Conservation (phyloP, 371 early-diverging fungal genomes). For the Zychaea mexicana region DNA sequence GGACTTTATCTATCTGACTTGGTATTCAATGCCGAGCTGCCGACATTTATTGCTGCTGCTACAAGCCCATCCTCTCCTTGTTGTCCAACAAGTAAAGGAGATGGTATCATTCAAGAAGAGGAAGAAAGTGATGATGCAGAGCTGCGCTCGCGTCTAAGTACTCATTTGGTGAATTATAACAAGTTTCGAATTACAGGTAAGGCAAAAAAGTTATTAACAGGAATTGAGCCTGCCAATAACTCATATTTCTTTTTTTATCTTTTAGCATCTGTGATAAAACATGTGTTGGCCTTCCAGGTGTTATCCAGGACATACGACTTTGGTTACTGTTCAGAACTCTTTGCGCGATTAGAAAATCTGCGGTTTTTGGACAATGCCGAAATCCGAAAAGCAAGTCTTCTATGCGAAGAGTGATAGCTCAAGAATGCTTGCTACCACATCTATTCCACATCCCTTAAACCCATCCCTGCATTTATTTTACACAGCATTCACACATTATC, state of each 20-base stretch:
- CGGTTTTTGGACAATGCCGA: constrained; percentile 40
- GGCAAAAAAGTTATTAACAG: neutral
- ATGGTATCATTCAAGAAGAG: constrained; percentile 1
- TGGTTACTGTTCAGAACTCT: constrained; percentile 24
- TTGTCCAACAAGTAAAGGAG: neutral
- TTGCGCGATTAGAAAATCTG: constrained; percentile 28
- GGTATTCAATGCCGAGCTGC: constrained; percentile 63
- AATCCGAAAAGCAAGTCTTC: constrained; percentile 40
- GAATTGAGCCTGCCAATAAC: neutral
- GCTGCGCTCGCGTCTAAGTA: constrained; percentile 27
- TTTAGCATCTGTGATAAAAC: constrained; percentile 60
- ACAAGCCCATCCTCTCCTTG: constrained; percentile 6
- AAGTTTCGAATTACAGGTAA: constrained; percentile 61
- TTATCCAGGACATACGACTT: constrained; percentile 58
- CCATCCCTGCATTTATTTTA: too few species aligned
- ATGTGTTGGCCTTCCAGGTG: constrained; percentile 62
- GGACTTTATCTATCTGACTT: constrained; percentile 70
- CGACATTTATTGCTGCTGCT: constrained; percentile 46
- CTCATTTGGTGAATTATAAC: constrained; percentile 63
- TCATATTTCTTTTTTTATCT: neutral
- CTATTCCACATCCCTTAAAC: too few species aligned
- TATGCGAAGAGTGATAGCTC: constrained; percentile 47
- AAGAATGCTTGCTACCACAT: too few species aligned
- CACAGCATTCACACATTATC: too few species aligned
- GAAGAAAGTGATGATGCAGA: constrained; percentile 23